Evolutionary conservation across 768 basidiomycete species (phyloP).

Genomic region (Russula abietina): DNA sequence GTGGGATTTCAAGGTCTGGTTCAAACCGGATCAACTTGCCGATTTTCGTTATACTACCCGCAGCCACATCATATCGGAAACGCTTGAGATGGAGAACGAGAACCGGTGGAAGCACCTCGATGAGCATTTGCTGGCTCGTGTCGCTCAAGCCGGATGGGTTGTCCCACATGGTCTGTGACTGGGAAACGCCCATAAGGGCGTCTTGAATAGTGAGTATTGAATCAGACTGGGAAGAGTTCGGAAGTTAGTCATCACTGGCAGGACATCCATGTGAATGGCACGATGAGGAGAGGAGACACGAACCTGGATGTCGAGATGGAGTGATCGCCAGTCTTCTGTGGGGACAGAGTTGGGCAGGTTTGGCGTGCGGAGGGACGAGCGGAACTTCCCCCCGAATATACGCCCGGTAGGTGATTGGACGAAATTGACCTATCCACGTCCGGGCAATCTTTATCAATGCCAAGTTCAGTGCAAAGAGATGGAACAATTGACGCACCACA

Average conservation of each 20-base stretch:
- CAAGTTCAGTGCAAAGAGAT: neutral
- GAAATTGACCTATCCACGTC: neutral
- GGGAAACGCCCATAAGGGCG: slow-evolving; percentile 69
- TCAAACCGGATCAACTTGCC: slow-evolving; percentile 81
- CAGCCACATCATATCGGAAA: slow-evolving; percentile 76
- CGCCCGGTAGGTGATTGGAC: neutral
- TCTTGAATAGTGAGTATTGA: slow-evolving; percentile 73
- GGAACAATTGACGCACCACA: neutral
- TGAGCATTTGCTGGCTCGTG: slow-evolving; percentile 62
- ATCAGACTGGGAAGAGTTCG: slow-evolving; percentile 47
- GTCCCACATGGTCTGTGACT: slow-evolving; percentile 74
- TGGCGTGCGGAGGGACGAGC: slow-evolving; percentile 74
- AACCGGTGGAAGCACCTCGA: slow-evolving; percentile 78
- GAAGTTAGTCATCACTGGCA: neutral
- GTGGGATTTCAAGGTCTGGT: slow-evolving; percentile 68
- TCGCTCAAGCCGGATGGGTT: slow-evolving; percentile 44
- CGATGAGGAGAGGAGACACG: slow-evolving; percentile 3
- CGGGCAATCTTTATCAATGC: neutral
- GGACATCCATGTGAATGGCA: too few species aligned
- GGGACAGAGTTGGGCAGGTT: slow-evolving; percentile 80
- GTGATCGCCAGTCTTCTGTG: slow-evolving; percentile 78
- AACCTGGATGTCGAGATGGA: slow-evolving; percentile 83
- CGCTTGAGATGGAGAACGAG: slow-evolving; percentile 82
- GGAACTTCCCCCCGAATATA: slow-evolving; percentile 37
- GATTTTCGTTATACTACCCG: slow-evolving; percentile 77